Evolutionary conservation across 1,284 basidiomycete species (phyloP), one percentile per base, ranked within the genome.

Genomic region (Waitea zeae): DNA sequence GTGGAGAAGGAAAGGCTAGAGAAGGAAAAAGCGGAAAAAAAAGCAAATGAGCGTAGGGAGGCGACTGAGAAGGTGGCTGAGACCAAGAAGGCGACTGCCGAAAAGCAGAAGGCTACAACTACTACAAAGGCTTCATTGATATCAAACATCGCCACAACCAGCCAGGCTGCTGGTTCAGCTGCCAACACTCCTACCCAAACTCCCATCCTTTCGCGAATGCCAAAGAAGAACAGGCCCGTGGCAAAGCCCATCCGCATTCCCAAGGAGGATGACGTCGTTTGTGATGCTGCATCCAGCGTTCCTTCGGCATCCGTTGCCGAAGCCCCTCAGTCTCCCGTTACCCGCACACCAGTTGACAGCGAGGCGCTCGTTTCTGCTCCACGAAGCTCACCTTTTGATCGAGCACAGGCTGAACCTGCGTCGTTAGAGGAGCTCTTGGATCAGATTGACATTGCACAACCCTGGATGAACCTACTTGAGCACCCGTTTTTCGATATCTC

Each of bases 201-300:
- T 12, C 79, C 79, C 12, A 64, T 83, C 26, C 57, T 81, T 24
- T 82, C 80, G 15, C 81, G 72, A 50, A 72, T 79, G 54, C 75
- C 79, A 3, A 83, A 80, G 62, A 83, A 83, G 53, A 79, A 62
- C 45, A 82, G 74, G 46, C 75, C 78, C 0, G 46, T 62, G 32
- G 41, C 67, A 36, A 77, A 73, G 46, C 64, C 67, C 3, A 62
- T 71, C 45, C 70, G 59, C 42, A 61, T 71, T 33, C 55, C 62
- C 1, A 67, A 69, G 48, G 79, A 82, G 28, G 72, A 69, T 24
- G 63, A 68, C 22, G 41, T 53, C n/a, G 41, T 43, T 12, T 40
- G 47, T 1, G 67, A 69, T 12, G 58, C 65, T 6, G 46, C 56
- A 20, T 62, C 57, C 1, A 54, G 54, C 31, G 44, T 58, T 20